phyloP scores from a whole-genome alignment of 805 yeast genomes.

The Wickerhamiella brachini region DNA sequence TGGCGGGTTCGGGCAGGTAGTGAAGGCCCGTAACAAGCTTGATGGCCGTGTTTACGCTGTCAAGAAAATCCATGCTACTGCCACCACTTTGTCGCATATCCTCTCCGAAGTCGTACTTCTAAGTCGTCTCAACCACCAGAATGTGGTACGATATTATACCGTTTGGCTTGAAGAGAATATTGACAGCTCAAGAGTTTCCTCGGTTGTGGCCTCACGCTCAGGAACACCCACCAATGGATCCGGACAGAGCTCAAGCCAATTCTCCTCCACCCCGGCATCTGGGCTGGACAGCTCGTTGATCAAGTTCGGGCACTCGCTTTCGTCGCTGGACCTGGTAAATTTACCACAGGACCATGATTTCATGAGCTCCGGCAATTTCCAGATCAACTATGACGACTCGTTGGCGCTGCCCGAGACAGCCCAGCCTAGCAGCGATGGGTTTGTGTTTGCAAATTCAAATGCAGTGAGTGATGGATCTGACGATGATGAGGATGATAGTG shows the following conservation, averaged over 20 bases:
- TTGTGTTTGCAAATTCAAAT: neutral
- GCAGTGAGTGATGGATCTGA: slow-evolving; percentile 3
- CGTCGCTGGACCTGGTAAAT: slow-evolving; percentile 8
- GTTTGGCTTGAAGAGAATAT: slow-evolving; percentile 87
- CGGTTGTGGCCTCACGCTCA: neutral
- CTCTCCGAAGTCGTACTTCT: slow-evolving; percentile 83
- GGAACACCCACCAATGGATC: neutral
- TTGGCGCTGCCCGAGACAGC: neutral
- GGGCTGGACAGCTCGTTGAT: neutral
- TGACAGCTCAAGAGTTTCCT: slow-evolving; percentile 1
- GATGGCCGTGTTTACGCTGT: slow-evolving; percentile 94
- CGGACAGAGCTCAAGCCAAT: neutral
- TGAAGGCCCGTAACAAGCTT: slow-evolving; percentile 83
- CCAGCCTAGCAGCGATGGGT: neutral
- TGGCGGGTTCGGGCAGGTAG: slow-evolving; percentile 97
- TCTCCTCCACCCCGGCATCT: neutral
- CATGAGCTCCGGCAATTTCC: slow-evolving; percentile 13
- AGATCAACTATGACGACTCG: neutral
- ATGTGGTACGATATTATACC: slow-evolving; percentile 90
- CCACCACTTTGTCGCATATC: slow-evolving; percentile 44
- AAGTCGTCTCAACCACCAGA: slow-evolving; percentile 86
- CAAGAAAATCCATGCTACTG: slow-evolving; percentile 66
- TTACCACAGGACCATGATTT: slow-evolving; percentile 12
- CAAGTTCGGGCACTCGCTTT: slow-evolving; percentile 4
- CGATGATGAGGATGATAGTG: slow-evolving; percentile 1